Conservation (phyloP, 768 basidiomycete species). For the Gymnopilus junonius region DNA sequence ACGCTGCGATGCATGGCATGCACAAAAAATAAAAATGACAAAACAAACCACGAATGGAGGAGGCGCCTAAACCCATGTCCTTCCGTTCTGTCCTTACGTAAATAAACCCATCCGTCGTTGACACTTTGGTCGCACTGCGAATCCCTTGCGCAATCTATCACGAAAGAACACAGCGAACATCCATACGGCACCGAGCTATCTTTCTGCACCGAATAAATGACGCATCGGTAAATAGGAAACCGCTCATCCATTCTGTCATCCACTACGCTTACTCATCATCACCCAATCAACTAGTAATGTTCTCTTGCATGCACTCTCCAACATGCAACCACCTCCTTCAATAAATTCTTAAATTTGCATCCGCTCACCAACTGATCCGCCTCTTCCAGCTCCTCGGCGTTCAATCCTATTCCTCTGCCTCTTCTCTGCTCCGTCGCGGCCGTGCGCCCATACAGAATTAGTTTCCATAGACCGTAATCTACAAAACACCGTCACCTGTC, state of each 20-base stretch:
- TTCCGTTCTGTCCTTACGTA: constrained; percentile 12
- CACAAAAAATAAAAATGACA: constrained; percentile 14
- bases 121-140: constrained; percentile 14
- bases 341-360: neutral
- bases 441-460: neutral
- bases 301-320: neutral
- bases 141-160: constrained; percentile 18
- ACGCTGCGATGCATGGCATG: constrained; percentile 17
- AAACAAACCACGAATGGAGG: constrained; percentile 11
- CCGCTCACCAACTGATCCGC: constrained; percentile 5
- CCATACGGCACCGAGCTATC: constrained; percentile 9
- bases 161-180: neutral
- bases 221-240: neutral
- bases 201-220: neutral
- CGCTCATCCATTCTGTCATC: constrained; percentile 2
- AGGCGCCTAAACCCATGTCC: constrained; percentile 24
- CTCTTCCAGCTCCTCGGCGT: neutral
- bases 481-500: neutral
- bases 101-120: constrained; percentile 10
- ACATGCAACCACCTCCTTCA: neutral
- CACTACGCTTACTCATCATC: constrained; percentile 2
- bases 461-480: neutral
- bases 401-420: neutral
- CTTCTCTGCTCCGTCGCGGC: constrained; percentile 1
- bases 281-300: neutral